Evolutionary conservation across 176 grass and related monocot genomes (phyloP).

Genomic region (Carex scoparia): DNA sequence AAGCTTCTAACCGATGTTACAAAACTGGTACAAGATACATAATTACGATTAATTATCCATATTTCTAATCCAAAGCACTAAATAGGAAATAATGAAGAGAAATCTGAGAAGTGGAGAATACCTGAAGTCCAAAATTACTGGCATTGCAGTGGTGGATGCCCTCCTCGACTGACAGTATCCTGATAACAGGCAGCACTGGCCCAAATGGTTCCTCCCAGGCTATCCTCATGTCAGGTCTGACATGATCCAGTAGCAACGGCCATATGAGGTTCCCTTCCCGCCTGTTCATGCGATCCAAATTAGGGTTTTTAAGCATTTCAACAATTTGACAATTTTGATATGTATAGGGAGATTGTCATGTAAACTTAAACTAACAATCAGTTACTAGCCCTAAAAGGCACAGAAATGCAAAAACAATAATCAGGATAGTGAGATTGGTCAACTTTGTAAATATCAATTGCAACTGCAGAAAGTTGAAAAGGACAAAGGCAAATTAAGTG

Average conservation of each 20-base stretch:
- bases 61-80: neutral
- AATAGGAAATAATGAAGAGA: neutral
- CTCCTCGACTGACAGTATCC: slow-evolving; percentile 80
- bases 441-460: neutral
- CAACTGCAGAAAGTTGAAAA: neutral
- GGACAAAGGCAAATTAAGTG: neutral
- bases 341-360: neutral
- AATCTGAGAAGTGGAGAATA: neutral
- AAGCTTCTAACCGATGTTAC: neutral
- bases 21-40: neutral
- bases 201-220: slow-evolving; percentile 99
- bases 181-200: slow-evolving; percentile 86
- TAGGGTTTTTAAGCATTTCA: neutral
- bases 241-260: slow-evolving; percentile 90
- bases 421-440: neutral
- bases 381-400: neutral
- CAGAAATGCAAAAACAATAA: neutral
- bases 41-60: neutral
- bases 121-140: slow-evolving; percentile 98
- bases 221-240: slow-evolving; percentile 94
- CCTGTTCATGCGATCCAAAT: slow-evolving; percentile 3
- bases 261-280: slow-evolving; percentile 98
- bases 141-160: slow-evolving; percentile 95
- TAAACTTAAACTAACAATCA: neutral
- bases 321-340: neutral